Conservation (phyloP, 2,329 filamentous ascomycete species). For the Grosmannia huntii region DNA sequence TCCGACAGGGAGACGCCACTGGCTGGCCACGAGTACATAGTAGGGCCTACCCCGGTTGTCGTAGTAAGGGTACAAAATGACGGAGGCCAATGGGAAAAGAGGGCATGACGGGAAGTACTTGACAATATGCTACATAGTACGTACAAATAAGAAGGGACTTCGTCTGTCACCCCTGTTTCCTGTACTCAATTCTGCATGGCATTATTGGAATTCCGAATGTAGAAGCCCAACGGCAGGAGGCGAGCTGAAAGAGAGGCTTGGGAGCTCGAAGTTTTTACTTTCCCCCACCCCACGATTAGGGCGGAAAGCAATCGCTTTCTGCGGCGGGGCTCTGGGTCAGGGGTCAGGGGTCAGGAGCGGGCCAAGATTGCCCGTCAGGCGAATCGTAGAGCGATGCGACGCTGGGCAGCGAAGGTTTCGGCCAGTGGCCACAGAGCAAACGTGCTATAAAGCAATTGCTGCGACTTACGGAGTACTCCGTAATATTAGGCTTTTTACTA, state of each 20-base stretch:
- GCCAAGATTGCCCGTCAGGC: not conserved
- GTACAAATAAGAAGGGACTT: not conserved
- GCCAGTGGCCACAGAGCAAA: not conserved
- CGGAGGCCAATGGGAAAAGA: not conserved
- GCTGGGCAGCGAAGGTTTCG: not conserved
- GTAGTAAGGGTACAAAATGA: not conserved
- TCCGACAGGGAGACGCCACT: not conserved
- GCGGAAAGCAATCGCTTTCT: too few relatives aligned
- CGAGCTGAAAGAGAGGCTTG: not conserved
- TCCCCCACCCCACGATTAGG: not conserved
- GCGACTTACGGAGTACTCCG: too few relatives aligned
- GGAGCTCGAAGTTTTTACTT: not conserved
- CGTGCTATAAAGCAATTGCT: not conserved
- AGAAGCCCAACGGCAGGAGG: not conserved
- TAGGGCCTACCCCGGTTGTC: not conserved
- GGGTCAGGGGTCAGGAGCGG: not conserved
- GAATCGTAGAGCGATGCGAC: not conserved
- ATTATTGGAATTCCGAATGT: not conserved
- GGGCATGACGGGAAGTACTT: not conserved
- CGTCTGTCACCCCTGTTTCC: not conserved
- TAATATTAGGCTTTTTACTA: too few relatives aligned
- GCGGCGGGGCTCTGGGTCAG: not conserved
- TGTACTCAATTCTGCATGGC: not conserved
- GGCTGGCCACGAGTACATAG: too few relatives aligned
- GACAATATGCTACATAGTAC: too few relatives aligned